Base-by-base conservation (phyloP, 495 filamentous ascomycete genomes). In the Penicillium dipodomyicola region DNA sequence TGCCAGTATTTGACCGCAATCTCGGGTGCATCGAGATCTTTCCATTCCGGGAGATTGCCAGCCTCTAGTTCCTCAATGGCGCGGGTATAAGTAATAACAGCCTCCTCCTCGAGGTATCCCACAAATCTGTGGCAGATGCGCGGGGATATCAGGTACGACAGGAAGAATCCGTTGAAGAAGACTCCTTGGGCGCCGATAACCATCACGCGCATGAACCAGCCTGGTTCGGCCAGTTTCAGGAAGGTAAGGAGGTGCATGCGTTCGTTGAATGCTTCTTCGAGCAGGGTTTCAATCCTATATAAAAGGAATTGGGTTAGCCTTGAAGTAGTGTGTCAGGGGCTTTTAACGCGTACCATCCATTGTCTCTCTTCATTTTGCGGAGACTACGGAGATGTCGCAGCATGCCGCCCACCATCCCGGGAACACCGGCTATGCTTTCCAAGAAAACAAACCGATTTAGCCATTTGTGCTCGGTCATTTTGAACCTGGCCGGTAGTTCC, bases 341-440 rank as follows among this genome's bases (percentile, higher is more conserved):
- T 7, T 45, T 45, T 19, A 32, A 39, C 15, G 8, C 67, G 60
- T 68, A 84, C 93, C 94, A 97, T 68, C 95, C 94, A 61, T 97
- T 96, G 69, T 98, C 94, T 32, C 94, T 74, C 75, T 90, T 91
- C 77, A 98, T 84, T 7, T 85, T 79, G 43, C 94, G 79, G 55
- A 98, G 74, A 60, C 86, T 90, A 65, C 88, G 83, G 7, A 98
- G 75, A 72, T 98, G 94, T 19, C 94, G 79, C 12, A 97, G 74
- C 87, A 96, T 96, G 9, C 92, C 94, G 0, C 86, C 94, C 5
- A 97, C 95, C 91, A 97, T 97, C 0, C 95, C 95, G 0, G 95
- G 95, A 0, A 98, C 94, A 19, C 87, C 94, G 10, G 94, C 94
- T 30, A 98, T 89, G 49, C 87, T 92, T 71, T 98, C 94, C 49